phyloP scores from a whole-genome alignment of 2,329 filamentous ascomycete species.

The Penicillium sp. region DNA sequence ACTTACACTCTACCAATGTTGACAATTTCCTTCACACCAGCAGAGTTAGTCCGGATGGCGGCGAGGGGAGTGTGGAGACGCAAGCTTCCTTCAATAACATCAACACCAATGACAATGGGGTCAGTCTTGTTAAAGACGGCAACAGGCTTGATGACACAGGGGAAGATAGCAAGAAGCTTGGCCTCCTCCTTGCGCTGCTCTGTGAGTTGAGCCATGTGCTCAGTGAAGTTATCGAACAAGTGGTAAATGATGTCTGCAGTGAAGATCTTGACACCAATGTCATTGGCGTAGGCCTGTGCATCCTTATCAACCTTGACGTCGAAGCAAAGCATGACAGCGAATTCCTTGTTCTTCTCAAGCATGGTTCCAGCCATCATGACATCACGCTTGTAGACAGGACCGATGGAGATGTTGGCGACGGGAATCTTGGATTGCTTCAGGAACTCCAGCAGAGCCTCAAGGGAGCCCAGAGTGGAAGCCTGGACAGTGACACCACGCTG shows the following conservation, averaged over 20 bases:
- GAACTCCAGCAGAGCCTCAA: constrained; percentile 96
- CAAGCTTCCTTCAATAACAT: constrained; percentile 88
- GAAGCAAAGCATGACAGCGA: constrained; percentile 99
- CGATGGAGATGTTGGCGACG: constrained; percentile 94
- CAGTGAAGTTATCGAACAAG: constrained; percentile 93
- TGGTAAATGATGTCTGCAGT: constrained; percentile 99
- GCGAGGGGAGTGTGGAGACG: constrained; percentile 87
- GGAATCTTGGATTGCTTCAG: constrained; percentile 94
- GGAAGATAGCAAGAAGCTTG: constrained; percentile 95
- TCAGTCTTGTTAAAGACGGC: constrained; percentile 98
- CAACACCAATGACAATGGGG: constrained; percentile 92
- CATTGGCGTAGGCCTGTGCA: constrained; percentile 84
- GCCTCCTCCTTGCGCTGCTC: constrained; percentile 95
- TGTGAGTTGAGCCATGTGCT: constrained; percentile 83
- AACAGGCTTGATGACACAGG: constrained; percentile 84
- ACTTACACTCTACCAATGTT: constrained; percentile 90
- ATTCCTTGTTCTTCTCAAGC: constrained; percentile 93
- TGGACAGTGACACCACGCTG: constrained; percentile 96
- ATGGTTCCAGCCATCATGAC: constrained; percentile 92
- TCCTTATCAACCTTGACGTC: constrained; percentile 99
- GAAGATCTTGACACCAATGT: constrained; percentile 96
- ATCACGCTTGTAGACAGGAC: constrained; percentile 96
- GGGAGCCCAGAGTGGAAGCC: constrained; percentile 92
- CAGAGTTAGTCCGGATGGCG: constrained; percentile 77
- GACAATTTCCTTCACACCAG: constrained; percentile 81